Conservation (phyloP, 371 early-diverging fungal species). For the Zopfochytrium polystomum region DNA sequence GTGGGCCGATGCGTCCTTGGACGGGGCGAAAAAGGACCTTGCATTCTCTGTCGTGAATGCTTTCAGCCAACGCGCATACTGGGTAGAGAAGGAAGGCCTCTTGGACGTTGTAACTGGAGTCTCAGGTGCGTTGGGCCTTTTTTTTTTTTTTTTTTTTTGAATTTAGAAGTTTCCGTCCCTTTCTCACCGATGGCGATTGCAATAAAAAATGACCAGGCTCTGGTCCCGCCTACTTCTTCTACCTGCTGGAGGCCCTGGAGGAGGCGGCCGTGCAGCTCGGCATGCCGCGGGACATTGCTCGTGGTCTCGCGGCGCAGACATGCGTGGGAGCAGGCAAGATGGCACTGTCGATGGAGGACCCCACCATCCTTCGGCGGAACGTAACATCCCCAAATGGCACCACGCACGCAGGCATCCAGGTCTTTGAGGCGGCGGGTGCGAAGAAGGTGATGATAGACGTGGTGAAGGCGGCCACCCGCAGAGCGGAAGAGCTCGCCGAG, state of each 20-base stretch:
- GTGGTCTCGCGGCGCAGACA: slow-evolving; percentile 80
- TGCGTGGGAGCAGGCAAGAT: slow-evolving; percentile 86
- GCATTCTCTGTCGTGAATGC: slow-evolving; percentile 66
- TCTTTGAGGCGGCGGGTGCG: slow-evolving; percentile 63
- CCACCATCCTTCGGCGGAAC: slow-evolving; percentile 73
- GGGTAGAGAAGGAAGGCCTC: slow-evolving; percentile 73
- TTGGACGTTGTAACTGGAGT: slow-evolving; percentile 88
- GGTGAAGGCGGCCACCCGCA: slow-evolving; percentile 65
- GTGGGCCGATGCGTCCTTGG: slow-evolving; percentile 64
- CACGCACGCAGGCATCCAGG: slow-evolving; percentile 83
- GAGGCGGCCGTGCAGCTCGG: slow-evolving; percentile 79
- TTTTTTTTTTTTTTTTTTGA: too few species aligned
- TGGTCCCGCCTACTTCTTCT: slow-evolving; percentile 93
- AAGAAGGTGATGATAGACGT: slow-evolving; percentile 57
- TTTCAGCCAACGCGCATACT: slow-evolving; percentile 71
- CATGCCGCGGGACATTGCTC: slow-evolving; percentile 68
- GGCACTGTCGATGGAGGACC: slow-evolving; percentile 66
- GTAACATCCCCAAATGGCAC: slow-evolving; percentile 94
- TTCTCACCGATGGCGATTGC: too few species aligned
- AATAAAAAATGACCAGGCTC: too few species aligned
- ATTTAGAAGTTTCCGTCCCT: too few species aligned
- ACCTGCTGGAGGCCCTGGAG: slow-evolving; percentile 86
- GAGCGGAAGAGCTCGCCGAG: slow-evolving; percentile 69
- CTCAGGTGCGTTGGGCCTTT: slow-evolving; percentile 72
- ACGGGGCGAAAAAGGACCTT: slow-evolving; percentile 56